Evolutionary conservation across 805 yeast genomes (phyloP), one percentile per base, ranked within the genome.

Genomic region (Wickerhamiella azymoides): DNA sequence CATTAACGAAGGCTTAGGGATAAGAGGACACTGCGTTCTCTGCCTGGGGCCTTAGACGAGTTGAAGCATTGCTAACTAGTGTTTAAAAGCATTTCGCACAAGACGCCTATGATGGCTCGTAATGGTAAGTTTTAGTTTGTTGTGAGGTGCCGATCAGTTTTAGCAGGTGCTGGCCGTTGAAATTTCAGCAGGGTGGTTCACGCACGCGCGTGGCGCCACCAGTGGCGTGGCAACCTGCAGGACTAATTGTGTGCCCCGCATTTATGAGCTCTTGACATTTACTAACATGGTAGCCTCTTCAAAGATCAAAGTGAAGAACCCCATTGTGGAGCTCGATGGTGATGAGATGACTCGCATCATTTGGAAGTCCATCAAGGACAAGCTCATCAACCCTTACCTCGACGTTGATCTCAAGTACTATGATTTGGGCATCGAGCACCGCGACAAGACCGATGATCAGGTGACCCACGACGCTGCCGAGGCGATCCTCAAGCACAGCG

Each of bases 291-390:
- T 41, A 47, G 49, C 49, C 25, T 47, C 49, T 10, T 32, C 21
- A 17, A 86, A 86, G 62, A 80, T 89, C 63, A 69, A 73, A 53
- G 96, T 89, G 48, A 72, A 74, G 63, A 82, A 75, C 58, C 97
- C 97, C 53, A 76, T 89, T 56, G 97, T 89, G 52, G 97, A 89
- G 64, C 77, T 89, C 82, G 97, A 89, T 58, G 97, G 97, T 52
- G 97, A 89, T 65, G 97, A 89, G 68, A 84, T 82, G 84, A 89
- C 97, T 61, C 74, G 96, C 62, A 85, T 89, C 64, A 89, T 89
- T 70, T 89, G 97, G 97, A 73, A 84, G 55, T 65, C 79, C 57
- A 89, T 89, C 67, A 84, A 81, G 63, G 89, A 84, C 54, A 76
- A 84, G 66, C 74, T 89, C 64, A 78, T 89, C 59, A 67, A 73